phyloP scores from a whole-genome alignment of 2,329 filamentous ascomycete species.

The Lithohypha guttulata region DNA sequence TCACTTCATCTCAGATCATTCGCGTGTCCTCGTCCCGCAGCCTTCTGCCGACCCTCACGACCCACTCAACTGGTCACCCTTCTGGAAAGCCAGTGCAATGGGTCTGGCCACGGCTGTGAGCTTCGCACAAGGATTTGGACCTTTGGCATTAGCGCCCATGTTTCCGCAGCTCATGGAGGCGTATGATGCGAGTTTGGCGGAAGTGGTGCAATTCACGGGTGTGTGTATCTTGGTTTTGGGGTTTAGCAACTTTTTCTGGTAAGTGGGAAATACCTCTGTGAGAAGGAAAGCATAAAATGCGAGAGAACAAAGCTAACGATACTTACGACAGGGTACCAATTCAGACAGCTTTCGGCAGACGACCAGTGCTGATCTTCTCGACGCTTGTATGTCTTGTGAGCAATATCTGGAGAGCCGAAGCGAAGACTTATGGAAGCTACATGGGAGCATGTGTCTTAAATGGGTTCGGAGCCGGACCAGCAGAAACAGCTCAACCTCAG shows the following conservation, averaged over 20 bases:
- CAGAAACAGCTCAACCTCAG: constrained; percentile 51
- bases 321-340: constrained; percentile 40
- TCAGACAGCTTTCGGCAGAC: constrained; percentile 44
- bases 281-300: background rate
- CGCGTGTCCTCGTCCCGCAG: constrained; percentile 41
- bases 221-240: constrained; percentile 47
- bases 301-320: background rate
- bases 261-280: constrained; percentile 13
- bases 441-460: constrained; percentile 55
- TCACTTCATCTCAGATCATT: constrained; percentile 52
- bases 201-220: constrained; percentile 48
- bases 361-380: constrained; percentile 44
- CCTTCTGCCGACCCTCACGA: constrained; percentile 38
- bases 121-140: constrained; percentile 45
- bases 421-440: constrained; percentile 49
- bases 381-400: constrained; percentile 43
- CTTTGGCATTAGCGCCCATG: constrained; percentile 46
- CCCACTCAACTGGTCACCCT: constrained; percentile 40
- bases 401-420: constrained; percentile 48
- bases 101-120: constrained; percentile 35
- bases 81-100: constrained; percentile 42
- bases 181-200: constrained; percentile 43
- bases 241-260: constrained; percentile 52
- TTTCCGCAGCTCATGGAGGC: constrained; percentile 47
- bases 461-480: constrained; percentile 51